Base-by-base conservation (phyloP, 768 basidiomycete genomes). In the Rhodosporidiobolus odoratus region DNA sequence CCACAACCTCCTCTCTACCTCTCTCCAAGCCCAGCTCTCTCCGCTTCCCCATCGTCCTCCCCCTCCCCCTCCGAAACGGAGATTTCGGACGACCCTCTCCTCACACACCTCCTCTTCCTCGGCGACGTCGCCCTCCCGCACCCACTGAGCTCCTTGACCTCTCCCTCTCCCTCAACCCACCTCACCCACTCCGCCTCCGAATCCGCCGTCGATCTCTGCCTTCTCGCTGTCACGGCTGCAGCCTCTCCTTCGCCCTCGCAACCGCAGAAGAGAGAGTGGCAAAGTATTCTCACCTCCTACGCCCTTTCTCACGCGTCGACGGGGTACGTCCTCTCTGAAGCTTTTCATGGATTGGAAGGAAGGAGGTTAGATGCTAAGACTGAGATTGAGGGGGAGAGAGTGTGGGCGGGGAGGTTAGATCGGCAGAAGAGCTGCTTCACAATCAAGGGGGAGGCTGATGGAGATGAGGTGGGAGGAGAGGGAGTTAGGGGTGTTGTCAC, bases 91-190 rank as follows among this genome's bases (percentile, higher is more conserved):
- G 50, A 35, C 43, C 56, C 48, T 1, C 35, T 56, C 41, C 19
- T 58, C 30, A 69, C 72, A 0, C 65, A 66, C 40, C 65, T 73
- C 45, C 59, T 58, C 10, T 73, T 69, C 62, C 65, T 73, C 50
- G 72, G 69, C 27, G 65, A 73, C 53, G 53, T 52, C 30, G 13
- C 34, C 16, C 59, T 73, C 30, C 48, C 68, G 7, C n/a, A 41
- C 27, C 43, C 53, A 2, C 62, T 65, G 17, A 40, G 43, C 34
- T 16, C 57, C 25, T 47, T 57, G 21, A 45, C 63, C 17, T 17
- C 38, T 23, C 27, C 25, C 17, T 47, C 58, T 0, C 52, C 63
- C 1, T 45, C 52, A 12, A n/a, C n/a, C n/a, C n/a, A n/a, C n/a
- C n/a, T n/a, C n/a, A 5, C 64, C 3, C 38, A 27, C 2, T 30